Base-by-base conservation (phyloP, 306 rosid genomes). In the Mucuna pruriens region DNA sequence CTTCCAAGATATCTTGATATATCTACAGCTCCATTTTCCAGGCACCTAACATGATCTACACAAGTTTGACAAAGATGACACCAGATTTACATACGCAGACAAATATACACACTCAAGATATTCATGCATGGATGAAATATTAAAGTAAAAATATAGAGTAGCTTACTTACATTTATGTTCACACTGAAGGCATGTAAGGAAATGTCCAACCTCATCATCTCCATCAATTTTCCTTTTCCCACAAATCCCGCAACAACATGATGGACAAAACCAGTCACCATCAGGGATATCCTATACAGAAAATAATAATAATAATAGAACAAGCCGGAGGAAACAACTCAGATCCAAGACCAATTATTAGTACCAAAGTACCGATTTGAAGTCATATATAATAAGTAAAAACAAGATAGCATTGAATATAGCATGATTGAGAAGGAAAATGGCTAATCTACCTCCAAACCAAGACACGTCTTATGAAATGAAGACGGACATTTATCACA, bases 251-350 rank as follows among this genome's bases (percentile, higher is more conserved):
- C 99, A 94, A 44, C 90, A 42, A 63, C 98, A 92, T 3, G 92
- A 86, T 77, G 95, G 92, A 45, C 97, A 92, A 88, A 86, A 91
- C 97, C 97, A 94, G 17, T 92, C 90, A 66, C 98, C 97, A 16
- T 83, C 89, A 10, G 98, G 97, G 78, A 90, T 71, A 46, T 88
- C 88, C 97, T 94, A 78, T 40, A 63, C 67, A 77, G 64, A 44
- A 82, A 77, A 49, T 0, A n/a, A n/a, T n/a, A n/a, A n/a, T n/a
- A n/a, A n/a, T n/a, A n/a, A 7, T 2, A 29, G n/a, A 31, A 63
- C 7, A 63, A 33, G 12, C 3, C 6, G 6, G 4, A 63, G 69
- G 31, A 66, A 85, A 76, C 38, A 82, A 65, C 67, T 65, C 39
- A 74, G 80, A 75, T 68, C 71, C 76, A 81, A 65, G 81, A 71